phyloP scores from a whole-genome alignment of 148 eudicot species.

The Pouteria glomerata region DNA sequence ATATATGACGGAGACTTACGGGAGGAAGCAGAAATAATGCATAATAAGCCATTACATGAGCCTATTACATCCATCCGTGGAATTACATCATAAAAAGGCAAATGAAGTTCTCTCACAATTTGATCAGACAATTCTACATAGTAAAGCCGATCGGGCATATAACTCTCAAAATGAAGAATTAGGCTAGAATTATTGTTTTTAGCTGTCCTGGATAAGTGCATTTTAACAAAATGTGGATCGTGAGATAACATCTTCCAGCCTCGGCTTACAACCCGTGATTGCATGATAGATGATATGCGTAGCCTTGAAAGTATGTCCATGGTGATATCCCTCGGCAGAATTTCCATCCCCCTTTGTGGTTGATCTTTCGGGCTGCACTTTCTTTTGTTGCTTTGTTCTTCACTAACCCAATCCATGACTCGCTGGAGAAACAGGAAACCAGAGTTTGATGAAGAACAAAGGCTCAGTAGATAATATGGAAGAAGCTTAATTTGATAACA shows the following conservation, averaged over 20 bases:
- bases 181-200: constrained; percentile 10
- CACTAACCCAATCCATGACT: no score
- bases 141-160: constrained; percentile 19
- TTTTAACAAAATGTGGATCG: constrained; percentile 11
- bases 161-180: constrained; percentile 21
- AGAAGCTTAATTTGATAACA: no score
- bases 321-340: constrained; percentile 17
- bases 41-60: constrained; percentile 26
- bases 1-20: constrained; percentile 4
- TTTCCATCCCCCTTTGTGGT: background rate
- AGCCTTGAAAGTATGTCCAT: constrained; percentile 29
- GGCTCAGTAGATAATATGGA: no score
- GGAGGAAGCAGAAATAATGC: constrained; percentile 13
- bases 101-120: constrained; percentile 9
- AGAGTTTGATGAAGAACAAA: no score
- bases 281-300: constrained; percentile 22
- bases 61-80: no score
- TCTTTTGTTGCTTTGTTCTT: background rate
- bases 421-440: no score
- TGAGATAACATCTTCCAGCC: constrained; percentile 10
- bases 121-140: constrained; percentile 13
- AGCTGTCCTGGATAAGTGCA: constrained; percentile 8
- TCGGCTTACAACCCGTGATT: constrained; percentile 16
- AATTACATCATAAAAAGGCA: constrained; percentile 14
- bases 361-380: background rate